Conservation (phyloP, 768 basidiomycete genomes). For the Leccinum imitatum region DNA sequence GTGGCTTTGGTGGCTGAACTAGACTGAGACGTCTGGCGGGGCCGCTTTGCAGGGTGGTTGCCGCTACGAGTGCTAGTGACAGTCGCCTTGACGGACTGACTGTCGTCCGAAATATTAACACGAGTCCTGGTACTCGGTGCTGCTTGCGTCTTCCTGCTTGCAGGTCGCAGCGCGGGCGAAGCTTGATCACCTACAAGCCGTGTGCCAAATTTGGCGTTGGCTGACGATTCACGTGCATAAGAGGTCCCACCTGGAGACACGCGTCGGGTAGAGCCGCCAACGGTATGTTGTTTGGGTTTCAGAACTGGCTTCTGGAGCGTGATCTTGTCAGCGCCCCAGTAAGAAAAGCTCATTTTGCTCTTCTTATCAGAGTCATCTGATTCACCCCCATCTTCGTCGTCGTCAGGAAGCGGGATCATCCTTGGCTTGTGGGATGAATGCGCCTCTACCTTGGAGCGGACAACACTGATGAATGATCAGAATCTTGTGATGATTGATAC, state of each 20-base stretch:
- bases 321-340: slow-evolving; percentile 91
- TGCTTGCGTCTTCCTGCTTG: slow-evolving; percentile 59
- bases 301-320: slow-evolving; percentile 78
- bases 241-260: slow-evolving; percentile 46
- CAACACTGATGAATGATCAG: slow-evolving; percentile 49
- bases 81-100: slow-evolving; percentile 65
- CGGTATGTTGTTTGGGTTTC: slow-evolving; percentile 41
- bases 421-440: slow-evolving; percentile 57
- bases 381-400: slow-evolving; percentile 57
- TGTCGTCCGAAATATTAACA: slow-evolving; percentile 61
- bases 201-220: slow-evolving; percentile 91
- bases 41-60: slow-evolving; percentile 49
- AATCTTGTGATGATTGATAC: slow-evolving; percentile 2
- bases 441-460: slow-evolving; percentile 64
- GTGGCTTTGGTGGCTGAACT: slow-evolving; percentile 53
- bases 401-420: slow-evolving; percentile 68
- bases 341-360: slow-evolving; percentile 93
- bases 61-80: slow-evolving; percentile 60
- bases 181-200: slow-evolving; percentile 63
- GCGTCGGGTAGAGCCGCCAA: slow-evolving; percentile 38
- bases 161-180: slow-evolving; percentile 48
- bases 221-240: slow-evolving; percentile 79
- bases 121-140: slow-evolving; percentile 41
- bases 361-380: slow-evolving; percentile 87
- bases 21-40: slow-evolving; percentile 72